Percentiles rank a stretch among this genome's conserved stretches.
Evolutionary conservation across 1,284 basidiomycete genomes (phyloP).

Genomic region (Pascua sp.): DNA sequence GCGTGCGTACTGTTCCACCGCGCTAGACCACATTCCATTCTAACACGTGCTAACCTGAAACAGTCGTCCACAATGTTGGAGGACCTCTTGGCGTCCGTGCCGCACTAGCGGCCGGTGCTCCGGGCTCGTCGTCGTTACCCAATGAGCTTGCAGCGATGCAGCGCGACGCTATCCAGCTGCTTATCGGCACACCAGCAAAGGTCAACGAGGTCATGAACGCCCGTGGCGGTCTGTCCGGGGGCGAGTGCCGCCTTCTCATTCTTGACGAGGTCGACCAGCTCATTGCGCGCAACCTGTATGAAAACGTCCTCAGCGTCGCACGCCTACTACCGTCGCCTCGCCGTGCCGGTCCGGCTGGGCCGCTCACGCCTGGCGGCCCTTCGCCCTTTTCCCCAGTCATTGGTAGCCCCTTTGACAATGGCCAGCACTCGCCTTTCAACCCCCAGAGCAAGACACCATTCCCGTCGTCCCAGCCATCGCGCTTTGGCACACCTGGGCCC

Average conservation of each 20-base stretch:
- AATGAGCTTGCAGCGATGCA: conserved; percentile 79
- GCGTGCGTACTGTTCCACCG: conserved; percentile 29
- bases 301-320: conserved; percentile 88
- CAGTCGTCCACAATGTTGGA: conserved; percentile 88
- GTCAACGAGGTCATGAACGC: conserved; percentile 87
- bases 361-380: conserved; percentile 29
- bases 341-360: conserved; percentile 52
- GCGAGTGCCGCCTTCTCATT: conserved; percentile 84
- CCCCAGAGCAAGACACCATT: conserved; percentile 49
- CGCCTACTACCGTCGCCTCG: conserved; percentile 80
- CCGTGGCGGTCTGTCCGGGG: conserved; percentile 60
- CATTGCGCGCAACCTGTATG: conserved; percentile 89
- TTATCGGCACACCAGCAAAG: conserved; percentile 96
- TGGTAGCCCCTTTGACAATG: conserved; percentile 46
- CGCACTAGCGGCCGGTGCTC: conserved; percentile 74
- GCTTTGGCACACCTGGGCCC: conserved; percentile 26
- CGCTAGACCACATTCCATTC: not conserved
- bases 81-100: conserved; percentile 84
- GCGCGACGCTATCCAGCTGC: conserved; percentile 87
- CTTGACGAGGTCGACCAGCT: conserved; percentile 97
- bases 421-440: conserved; percentile 55
- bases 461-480: conserved; percentile 53
- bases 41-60: not conserved
- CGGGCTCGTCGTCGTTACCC: conserved; percentile 62
- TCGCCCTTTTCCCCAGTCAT: conserved; percentile 41